Evolutionary conservation across 2,329 filamentous ascomycete species (phyloP), one percentile per base, ranked within the genome.

Genomic region (Bipolaris bicolor): DNA sequence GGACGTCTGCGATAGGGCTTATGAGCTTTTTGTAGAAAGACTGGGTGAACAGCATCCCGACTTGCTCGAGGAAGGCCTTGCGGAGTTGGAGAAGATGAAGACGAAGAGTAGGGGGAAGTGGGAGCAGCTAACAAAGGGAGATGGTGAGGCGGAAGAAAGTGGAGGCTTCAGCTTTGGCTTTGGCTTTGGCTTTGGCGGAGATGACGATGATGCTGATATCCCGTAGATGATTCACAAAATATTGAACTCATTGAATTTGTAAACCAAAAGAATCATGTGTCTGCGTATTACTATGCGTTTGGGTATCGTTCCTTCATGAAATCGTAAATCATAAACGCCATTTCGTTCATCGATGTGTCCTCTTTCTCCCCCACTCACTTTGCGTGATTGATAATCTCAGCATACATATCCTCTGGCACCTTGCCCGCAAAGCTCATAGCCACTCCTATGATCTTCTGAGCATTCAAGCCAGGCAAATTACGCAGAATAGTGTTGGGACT

Each of bases 401-500:
- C 88, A 72, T 97, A 99, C 46, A 98, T 83, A 64, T 96, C 90
- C 61, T 92, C 88, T 1, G 95, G 94, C 52, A 99, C 92, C 81
- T 93, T 95, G 67, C 89, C 88, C 56, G 96, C 90, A 68, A 97
- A 90, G 50, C 89, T 88, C 66, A 97, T 87, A 0, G 94, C 94
- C 55, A 96, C 85, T 44, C 87, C 87, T 74, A 96, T 95, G 70
- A 97, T 90, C 64, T 89, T 87, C 67, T 91, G 89, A 4, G 93
- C 90, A 65, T 96, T 88, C 24, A 97, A 82, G 4, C 90, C 86
- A 6, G 93, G 93, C 67, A 97, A 92, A 1, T 90, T 93, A 55
- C 93, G 85, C n/a, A 97, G 82, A 15, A 97, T 86, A 72, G 95
- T 95, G 71, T 96, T 97, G 9, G 95, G 95, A 70, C 95, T 98